These are phyloP conservation scores for Phytophthora cactorum DNA, from an alignment of 352 stramenopile genomes.

Conservation along the genomic window DNA sequence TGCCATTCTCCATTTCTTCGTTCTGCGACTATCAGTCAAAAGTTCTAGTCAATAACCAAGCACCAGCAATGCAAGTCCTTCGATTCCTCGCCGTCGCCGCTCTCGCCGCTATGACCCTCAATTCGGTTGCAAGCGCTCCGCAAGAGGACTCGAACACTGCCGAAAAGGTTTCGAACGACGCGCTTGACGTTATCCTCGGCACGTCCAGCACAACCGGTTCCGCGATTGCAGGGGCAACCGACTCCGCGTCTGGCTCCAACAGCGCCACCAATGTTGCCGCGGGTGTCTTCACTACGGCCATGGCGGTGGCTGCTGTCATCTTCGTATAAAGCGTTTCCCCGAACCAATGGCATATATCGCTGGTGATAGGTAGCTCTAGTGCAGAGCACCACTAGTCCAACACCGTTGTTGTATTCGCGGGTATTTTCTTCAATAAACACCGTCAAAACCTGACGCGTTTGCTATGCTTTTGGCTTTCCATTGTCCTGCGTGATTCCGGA, in stretches of 20 bases:
- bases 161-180: constrained; percentile 15
- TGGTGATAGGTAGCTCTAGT: too few species aligned
- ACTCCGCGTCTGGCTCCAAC: constrained; percentile 14
- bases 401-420: background rate
- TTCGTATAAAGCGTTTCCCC: constrained; percentile 8
- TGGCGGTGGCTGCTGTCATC: constrained; percentile 9
- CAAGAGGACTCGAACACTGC: constrained; percentile 21
- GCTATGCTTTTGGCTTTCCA: too few species aligned
- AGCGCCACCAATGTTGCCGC: constrained; percentile 9
- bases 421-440: too few species aligned
- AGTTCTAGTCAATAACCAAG: background rate
- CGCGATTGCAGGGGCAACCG: constrained; percentile 5
- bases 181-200: constrained; percentile 32
- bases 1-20: constrained; percentile 13
- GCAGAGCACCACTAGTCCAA: too few species aligned
- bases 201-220: constrained; percentile 16
- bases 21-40: background rate
- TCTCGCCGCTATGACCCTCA: constrained; percentile 5
- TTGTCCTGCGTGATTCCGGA: too few species aligned
- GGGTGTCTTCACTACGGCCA: constrained; percentile 15
- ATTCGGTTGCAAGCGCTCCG: constrained; percentile 12
- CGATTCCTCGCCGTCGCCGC: constrained; percentile 9
- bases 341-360: too few species aligned
- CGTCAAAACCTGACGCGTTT: too few species aligned
- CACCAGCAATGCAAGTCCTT: constrained; percentile 24